Base-by-base conservation (phyloP, 2,329 filamentous ascomycete species). In the Beauveria sp. region DNA sequence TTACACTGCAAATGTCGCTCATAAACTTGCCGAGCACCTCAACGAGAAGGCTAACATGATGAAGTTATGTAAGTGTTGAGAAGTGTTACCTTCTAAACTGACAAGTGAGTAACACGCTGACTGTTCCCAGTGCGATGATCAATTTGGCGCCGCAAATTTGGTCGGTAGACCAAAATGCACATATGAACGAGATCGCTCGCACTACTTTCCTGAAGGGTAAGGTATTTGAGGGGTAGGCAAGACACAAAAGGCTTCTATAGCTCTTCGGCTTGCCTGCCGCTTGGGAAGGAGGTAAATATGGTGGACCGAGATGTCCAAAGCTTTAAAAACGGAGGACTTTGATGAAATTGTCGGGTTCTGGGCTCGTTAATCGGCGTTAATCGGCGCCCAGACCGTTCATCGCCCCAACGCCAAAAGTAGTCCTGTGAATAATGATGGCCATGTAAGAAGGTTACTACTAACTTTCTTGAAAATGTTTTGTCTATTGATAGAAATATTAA, bases 151-250 rank as follows among this genome's bases (percentile, higher is more conserved):
- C 61, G 3, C 46, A 56, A 9, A 34, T 53, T 1, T 64, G 62
- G 62, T 52, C 55, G 4, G 40, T 62, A 9, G 56, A 64, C 26
- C 53, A 44, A 7, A 62, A 7, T 24, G 60, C 62, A 24, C 55
- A 62, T 44, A 62, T 54, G 50, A 64, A 61, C 40, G 60, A 62
- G 24, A 64, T 64, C 48, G 60, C 60, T 18, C 62, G 62, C 24
- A 61, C 60, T n/a, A 62, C 62, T 3, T 62, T 64, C 18, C 22
- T 64, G 10, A 64, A 62, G 28, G 56, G 51, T 3, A 63, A 58
- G 37, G 8, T 64, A 10, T 60, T 64, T 26, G 22, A 61, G 40
- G 55, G 4, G 41, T 18, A 16, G 62, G 60, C 9, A 51, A 62
- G 44, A 22, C 51, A n/a, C 55, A 64, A 46, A 61, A 64, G 34